phyloP scores from a whole-genome alignment of 1,284 basidiomycete species.

The Trametes polyzona region DNA sequence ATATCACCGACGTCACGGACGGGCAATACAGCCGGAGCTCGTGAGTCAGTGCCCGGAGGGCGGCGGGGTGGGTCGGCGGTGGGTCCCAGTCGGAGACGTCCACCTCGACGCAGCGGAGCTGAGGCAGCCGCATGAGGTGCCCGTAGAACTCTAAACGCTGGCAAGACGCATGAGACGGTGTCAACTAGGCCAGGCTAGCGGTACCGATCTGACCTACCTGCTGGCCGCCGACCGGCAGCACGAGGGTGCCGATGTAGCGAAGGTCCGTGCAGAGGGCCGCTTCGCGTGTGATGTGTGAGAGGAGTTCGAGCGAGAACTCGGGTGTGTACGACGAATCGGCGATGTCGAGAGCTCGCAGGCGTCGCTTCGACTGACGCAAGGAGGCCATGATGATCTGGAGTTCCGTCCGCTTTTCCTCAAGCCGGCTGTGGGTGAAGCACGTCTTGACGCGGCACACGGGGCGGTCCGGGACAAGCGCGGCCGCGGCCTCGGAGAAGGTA shows the following conservation, averaged over 20 bases:
- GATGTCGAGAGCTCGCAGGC: conserved; percentile 57
- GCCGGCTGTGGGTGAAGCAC: conserved; percentile 61
- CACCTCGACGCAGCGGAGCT: conserved; percentile 58
- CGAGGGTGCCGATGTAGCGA: conserved; percentile 64
- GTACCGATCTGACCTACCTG: conserved; percentile 39
- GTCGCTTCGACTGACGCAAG: conserved; percentile 45
- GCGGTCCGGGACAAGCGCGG: conserved; percentile 54
- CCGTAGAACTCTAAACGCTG: conserved; percentile 66
- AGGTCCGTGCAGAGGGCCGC: conserved; percentile 37
- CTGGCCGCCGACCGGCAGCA: conserved; percentile 53
- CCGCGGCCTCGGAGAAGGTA: conserved; percentile 65
- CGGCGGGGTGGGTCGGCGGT: conserved; percentile 50
- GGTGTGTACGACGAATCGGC: conserved; percentile 61
- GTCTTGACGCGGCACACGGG: conserved; percentile 66
- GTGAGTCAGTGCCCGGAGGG: conserved; percentile 56
- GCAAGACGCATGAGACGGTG: conserved; percentile 3
- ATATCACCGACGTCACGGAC: conserved; percentile 52
- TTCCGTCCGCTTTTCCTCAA: conserved; percentile 53
- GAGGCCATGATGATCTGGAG: conserved; percentile 49
- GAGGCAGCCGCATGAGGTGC: conserved; percentile 53
- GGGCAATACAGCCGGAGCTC: conserved; percentile 64
- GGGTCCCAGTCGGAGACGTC: conserved; percentile 69
- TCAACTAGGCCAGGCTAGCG: conserved; percentile 1
- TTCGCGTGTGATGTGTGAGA: conserved; percentile 44
- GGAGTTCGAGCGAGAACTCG: conserved; percentile 54